Percentiles rank a stretch among this genome's conserved stretches.
Evolutionary conservation across 2,329 filamentous ascomycete genomes (phyloP).

Genomic region (Scedosporium minutisporum): DNA sequence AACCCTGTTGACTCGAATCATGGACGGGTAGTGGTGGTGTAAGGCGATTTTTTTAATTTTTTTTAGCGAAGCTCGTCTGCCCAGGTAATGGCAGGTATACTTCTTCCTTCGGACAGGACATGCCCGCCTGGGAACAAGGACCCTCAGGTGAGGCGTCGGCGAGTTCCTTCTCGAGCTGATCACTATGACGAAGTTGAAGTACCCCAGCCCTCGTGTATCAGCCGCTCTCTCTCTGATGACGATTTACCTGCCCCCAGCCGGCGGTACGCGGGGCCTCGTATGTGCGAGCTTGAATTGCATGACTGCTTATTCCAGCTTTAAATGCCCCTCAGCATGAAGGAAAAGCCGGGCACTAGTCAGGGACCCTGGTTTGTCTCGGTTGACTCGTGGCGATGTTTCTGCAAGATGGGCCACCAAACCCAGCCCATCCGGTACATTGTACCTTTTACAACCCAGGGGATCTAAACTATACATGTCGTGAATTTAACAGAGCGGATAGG

Average conservation of each 20-base stretch:
- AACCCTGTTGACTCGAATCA: too few species aligned
- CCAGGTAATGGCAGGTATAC: too few species aligned
- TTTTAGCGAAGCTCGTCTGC: too few species aligned
- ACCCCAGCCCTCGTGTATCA: neutral
- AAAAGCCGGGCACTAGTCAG: neutral
- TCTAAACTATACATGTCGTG: neutral
- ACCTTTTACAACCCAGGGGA: neutral
- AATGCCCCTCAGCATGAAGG: neutral
- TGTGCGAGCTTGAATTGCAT: neutral
- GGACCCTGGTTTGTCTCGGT: neutral
- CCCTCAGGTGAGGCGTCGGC: neutral
- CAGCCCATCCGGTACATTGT: neutral
- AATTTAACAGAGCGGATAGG: neutral
- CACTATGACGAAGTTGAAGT: neutral
- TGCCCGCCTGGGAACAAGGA: neutral
- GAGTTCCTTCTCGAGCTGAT: neutral
- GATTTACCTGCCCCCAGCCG: neutral
- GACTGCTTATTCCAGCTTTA: neutral
- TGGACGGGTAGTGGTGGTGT: neutral
- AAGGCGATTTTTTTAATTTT: neutral
- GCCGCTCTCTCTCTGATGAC: neutral
- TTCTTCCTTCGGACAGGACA: too few species aligned
- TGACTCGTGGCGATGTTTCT: constrained; percentile 1
- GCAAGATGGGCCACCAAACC: neutral
- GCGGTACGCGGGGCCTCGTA: neutral